Percentiles rank a stretch among this genome's conserved stretches.
These are phyloP conservation scores for Cercospora sp. DNA, from an alignment of 2,329 filamentous ascomycete species.

Conservation along the genomic window DNA sequence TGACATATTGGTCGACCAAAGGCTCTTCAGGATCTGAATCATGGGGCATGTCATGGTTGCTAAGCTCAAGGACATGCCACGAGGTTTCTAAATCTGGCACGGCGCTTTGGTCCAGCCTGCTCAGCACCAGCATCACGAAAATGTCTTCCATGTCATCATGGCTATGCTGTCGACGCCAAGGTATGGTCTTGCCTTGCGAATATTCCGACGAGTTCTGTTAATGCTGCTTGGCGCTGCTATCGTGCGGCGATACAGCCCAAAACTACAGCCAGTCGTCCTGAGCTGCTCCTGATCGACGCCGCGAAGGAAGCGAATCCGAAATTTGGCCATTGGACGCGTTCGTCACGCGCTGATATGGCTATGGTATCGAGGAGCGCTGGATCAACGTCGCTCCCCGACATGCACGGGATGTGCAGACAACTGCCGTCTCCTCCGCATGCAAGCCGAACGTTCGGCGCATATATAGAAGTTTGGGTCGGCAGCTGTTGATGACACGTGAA, in stretches of 20 bases:
- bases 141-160: background rate
- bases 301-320: slow-evolving; percentile 5
- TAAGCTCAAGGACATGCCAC: background rate
- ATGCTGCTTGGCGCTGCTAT: background rate
- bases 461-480: slow-evolving; percentile 5
- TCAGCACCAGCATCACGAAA: background rate
- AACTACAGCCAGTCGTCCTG: background rate
- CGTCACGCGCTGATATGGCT: background rate
- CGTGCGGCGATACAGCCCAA: background rate
- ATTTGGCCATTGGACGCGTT: slow-evolving; percentile 8
- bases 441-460: background rate
- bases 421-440: background rate
- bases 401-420: background rate
- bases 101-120: background rate
- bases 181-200: background rate
- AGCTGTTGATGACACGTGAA: slow-evolving; percentile 6
- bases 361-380: background rate
- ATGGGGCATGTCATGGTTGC: background rate
- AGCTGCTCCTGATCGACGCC: slow-evolving; percentile 2
- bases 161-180: background rate
- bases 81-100: background rate
- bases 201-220: background rate
- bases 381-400: background rate
- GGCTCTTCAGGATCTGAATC: background rate
- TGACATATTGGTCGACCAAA: background rate